phyloP scores from a whole-genome alignment of 148 eudicot genomes.

The Vaccinium darrowii region DNA sequence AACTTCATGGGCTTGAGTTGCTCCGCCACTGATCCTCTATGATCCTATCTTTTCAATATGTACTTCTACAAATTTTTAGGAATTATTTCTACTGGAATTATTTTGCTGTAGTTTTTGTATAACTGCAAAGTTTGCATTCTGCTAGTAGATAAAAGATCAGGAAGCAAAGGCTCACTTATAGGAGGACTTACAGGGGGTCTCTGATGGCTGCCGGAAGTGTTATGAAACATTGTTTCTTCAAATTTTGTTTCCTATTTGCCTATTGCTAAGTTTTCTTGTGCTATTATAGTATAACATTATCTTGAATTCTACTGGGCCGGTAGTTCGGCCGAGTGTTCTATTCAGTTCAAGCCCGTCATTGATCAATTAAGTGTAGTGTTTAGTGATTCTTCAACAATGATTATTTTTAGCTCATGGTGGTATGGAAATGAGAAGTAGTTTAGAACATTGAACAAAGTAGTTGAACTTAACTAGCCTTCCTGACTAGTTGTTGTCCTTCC shows the following conservation, averaged over 20 bases:
- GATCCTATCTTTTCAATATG: not conserved
- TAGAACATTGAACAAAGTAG: not conserved
- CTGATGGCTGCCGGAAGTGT: constrained; percentile 5
- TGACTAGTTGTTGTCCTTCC: not conserved
- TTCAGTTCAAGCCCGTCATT: not conserved
- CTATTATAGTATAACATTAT: not conserved
- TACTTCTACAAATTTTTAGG: not conserved
- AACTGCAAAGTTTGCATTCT: not conserved
- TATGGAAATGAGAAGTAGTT: not conserved
- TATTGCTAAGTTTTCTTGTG: not conserved
- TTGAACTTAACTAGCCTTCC: constrained; percentile 1
- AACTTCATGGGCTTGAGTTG: not conserved
- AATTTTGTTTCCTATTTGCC: not conserved
- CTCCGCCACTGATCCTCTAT: not conserved
- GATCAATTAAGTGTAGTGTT: not conserved
- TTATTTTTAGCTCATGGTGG: not conserved
- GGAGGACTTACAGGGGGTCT: constrained; percentile 9
- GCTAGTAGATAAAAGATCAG: not conserved
- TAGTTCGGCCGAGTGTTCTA: not conserved
- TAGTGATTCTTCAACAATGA: not conserved
- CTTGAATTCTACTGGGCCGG: not conserved
- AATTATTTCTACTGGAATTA: not conserved
- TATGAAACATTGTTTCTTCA: not conserved
- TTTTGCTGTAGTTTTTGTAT: not conserved
- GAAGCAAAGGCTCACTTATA: constrained; percentile 3